Evolutionary conservation across 768 basidiomycete species (phyloP).

Genomic region (Asterophora lycoperdoides): DNA sequence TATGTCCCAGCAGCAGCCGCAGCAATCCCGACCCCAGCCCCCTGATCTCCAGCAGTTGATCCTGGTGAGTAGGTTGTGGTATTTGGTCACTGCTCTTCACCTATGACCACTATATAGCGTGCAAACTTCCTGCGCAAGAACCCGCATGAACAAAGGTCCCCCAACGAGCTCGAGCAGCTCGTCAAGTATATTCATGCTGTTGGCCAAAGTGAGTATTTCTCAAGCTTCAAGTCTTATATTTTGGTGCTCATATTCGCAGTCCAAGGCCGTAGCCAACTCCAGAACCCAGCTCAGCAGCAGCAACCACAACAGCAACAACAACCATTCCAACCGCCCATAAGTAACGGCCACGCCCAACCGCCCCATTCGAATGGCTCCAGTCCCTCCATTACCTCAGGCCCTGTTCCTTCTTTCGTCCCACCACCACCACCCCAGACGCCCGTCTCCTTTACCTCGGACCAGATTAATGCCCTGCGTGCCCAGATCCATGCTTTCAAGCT

Average conservation of each 20-base stretch:
- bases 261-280: slow-evolving; percentile 23
- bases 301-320: slow-evolving; percentile 13
- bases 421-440: slow-evolving; percentile 60
- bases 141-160: slow-evolving; percentile 44
- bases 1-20: slow-evolving; percentile 25
- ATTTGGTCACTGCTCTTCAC: slow-evolving; percentile 3
- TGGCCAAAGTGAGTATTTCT: slow-evolving; percentile 30
- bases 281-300: slow-evolving; percentile 29
- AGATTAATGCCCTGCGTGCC: slow-evolving; percentile 70
- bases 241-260: slow-evolving; percentile 3
- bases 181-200: slow-evolving; percentile 46
- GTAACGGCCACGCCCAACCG: slow-evolving; percentile 47
- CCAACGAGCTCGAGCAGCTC: slow-evolving; percentile 43
- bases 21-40: slow-evolving; percentile 21
- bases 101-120: slow-evolving; percentile 31
- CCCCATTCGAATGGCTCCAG: slow-evolving; percentile 41
- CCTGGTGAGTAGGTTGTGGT: slow-evolving; percentile 30
- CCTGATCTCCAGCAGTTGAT: slow-evolving; percentile 43
- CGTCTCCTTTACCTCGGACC: slow-evolving; percentile 74
- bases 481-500: slow-evolving; percentile 83
- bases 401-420: slow-evolving; percentile 45
- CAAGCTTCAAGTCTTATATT: slow-evolving; percentile 4
- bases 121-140: slow-evolving; percentile 47
- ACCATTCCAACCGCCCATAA: slow-evolving; percentile 29
- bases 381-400: slow-evolving; percentile 45